These are phyloP conservation scores for Penicillium digitatum DNA, from an alignment of 2,329 filamentous ascomycete genomes.

Conservation along the genomic window DNA sequence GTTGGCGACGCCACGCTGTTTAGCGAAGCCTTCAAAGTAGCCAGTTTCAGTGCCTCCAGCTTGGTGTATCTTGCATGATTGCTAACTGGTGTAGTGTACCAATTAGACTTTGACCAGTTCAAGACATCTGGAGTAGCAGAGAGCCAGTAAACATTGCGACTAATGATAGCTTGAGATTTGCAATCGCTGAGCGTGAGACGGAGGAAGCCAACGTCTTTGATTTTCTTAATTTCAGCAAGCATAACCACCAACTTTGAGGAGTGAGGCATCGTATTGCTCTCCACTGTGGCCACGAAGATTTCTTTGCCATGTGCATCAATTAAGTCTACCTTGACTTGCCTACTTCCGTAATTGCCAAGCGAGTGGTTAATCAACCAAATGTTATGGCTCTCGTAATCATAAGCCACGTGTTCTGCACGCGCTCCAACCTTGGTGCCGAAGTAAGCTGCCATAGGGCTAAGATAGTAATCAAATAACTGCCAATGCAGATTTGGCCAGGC, in stretches of 20 bases:
- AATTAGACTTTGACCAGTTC: constrained; percentile 55
- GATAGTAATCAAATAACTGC: constrained; percentile 62
- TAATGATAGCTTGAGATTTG: constrained; percentile 36
- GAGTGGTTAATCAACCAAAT: constrained; percentile 57
- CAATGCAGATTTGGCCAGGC: constrained; percentile 64
- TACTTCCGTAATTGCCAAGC: constrained; percentile 35
- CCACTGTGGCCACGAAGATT: constrained; percentile 35
- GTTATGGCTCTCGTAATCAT: constrained; percentile 48
- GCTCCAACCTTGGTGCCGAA: constrained; percentile 55
- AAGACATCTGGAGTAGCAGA: constrained; percentile 47
- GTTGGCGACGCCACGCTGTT: not conserved
- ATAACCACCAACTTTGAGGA: constrained; percentile 39
- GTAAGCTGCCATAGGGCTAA: constrained; percentile 56
- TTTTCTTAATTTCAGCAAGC: constrained; percentile 31
- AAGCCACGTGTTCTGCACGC: constrained; percentile 53
- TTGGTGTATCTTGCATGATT: constrained; percentile 49
- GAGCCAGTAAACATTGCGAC: constrained; percentile 61
- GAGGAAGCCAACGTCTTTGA: constrained; percentile 49
- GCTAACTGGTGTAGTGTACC: constrained; percentile 57
- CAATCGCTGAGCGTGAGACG: constrained; percentile 47
- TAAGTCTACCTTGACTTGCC: constrained; percentile 50
- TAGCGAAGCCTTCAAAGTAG: constrained; percentile 36
- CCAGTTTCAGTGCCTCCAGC: constrained; percentile 41
- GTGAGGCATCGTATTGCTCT: constrained; percentile 45
- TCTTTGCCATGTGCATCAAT: constrained; percentile 48